A percentile compares a stretch with the other conserved stretches of the same genome.
These are phyloP conservation scores for Strigomonas oncopelti DNA, from an alignment of 208 protist species.

Conservation along the genomic window DNA sequence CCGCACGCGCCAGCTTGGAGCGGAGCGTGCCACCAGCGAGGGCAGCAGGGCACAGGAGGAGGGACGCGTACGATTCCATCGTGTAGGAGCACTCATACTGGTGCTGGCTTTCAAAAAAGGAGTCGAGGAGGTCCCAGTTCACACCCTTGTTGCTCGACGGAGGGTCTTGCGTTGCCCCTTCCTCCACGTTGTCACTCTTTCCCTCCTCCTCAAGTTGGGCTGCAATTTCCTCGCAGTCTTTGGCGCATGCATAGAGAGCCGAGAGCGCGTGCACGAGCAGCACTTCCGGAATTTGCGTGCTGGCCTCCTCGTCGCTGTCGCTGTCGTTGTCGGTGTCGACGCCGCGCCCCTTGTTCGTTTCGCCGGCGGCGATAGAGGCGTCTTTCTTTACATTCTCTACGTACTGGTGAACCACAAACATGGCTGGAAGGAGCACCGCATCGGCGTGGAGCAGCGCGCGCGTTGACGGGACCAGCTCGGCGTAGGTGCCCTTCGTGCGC, in stretches of 20 bases:
- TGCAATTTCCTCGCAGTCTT: conserved; percentile 41
- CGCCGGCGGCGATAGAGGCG: not conserved
- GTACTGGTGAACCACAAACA: conserved; percentile 29
- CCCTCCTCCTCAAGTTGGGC: not conserved
- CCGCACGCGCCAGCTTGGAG: conserved; percentile 33
- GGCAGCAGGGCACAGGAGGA: conserved; percentile 28
- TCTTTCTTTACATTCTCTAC: not conserved
- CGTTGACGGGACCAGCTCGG: conserved; percentile 41
- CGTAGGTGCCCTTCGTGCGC: conserved; percentile 17
- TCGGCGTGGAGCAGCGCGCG: conserved; percentile 73
- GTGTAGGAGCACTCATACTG: conserved; percentile 27
- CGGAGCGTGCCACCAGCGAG: conserved; percentile 37
- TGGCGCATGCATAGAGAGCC: conserved; percentile 52
- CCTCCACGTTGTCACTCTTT: not conserved
- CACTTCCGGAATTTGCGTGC: conserved; percentile 19
- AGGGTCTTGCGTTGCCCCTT: conserved; percentile 1
- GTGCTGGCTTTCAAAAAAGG: conserved; percentile 27
- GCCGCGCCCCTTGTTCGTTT: not conserved
- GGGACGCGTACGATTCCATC: conserved; percentile 19
- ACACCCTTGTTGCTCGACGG: conserved; percentile 3
- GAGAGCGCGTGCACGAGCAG: conserved; percentile 62
- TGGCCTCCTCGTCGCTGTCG: conserved; percentile 18
- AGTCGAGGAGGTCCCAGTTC: conserved; percentile 35
- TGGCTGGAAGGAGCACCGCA: conserved; percentile 55
- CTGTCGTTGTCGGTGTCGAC: not conserved